phyloP scores from a whole-genome alignment of 1,139 yeast species.

The Diutina sp. region DNA sequence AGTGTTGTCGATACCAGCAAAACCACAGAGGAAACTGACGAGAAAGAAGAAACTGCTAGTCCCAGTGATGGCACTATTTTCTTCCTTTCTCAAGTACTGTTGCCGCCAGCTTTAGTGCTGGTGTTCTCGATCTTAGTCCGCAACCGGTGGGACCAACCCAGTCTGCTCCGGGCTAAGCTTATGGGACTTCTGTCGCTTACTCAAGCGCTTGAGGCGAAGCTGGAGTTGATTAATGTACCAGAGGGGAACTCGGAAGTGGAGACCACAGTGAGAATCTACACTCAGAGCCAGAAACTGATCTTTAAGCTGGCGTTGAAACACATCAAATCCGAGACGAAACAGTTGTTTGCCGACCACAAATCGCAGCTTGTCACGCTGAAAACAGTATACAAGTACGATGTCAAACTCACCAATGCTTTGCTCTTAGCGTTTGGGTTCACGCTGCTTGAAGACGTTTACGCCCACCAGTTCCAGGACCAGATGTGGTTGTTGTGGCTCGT shows the following conservation, averaged over 20 bases:
- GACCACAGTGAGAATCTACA: constrained; percentile 8
- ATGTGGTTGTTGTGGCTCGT: constrained; percentile 52
- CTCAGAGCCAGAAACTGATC: constrained; percentile 33
- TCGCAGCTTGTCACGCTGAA: constrained; percentile 37
- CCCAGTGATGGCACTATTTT: constrained; percentile 23
- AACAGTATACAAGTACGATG: constrained; percentile 42
- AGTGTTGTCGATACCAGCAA: constrained; percentile 14
- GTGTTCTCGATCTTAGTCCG: constrained; percentile 41
- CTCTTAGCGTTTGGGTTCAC: constrained; percentile 44
- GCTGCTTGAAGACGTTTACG: constrained; percentile 37
- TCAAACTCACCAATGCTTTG: constrained; percentile 40
- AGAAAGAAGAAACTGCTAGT: constrained; percentile 3
- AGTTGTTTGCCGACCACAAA: constrained; percentile 28
- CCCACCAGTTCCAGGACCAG: constrained; percentile 40
- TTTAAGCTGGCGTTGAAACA: constrained; percentile 32
- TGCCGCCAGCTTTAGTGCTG: constrained; percentile 35
- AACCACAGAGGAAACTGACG: constrained; percentile 4
- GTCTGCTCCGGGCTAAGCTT: constrained; percentile 6
- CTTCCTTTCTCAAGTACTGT: constrained; percentile 20
- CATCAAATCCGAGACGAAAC: constrained; percentile 39
- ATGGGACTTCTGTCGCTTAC: constrained; percentile 14
- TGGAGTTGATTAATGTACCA: constrained; percentile 13
- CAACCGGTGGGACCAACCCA: constrained; percentile 24
- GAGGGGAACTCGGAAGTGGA: constrained; percentile 12
- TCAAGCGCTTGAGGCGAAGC: constrained; percentile 36